Evolutionary conservation across 129 eudicot species (phyloP).

Genomic region (Pseudognaphalium luteoalbum): DNA sequence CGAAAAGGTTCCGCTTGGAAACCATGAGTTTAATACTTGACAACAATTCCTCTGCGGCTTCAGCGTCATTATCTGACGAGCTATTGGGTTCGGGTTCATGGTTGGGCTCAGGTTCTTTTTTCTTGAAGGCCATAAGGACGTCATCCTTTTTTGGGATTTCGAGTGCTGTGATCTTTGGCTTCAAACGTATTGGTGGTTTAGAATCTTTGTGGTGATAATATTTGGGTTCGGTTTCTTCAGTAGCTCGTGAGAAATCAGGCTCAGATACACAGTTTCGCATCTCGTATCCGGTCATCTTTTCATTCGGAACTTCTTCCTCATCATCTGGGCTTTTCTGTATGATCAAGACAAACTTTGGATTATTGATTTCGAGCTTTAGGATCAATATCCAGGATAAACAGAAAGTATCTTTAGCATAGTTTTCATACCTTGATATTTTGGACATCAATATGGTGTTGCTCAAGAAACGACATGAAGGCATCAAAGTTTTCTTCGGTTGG

Average conservation of each 20-base stretch:
- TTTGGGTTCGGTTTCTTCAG: constrained; percentile 30
- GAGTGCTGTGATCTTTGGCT: constrained; percentile 44
- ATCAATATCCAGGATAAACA: neutral
- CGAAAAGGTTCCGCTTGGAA: constrained; percentile 59
- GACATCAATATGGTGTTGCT: constrained; percentile 57
- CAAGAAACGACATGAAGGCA: constrained; percentile 65
- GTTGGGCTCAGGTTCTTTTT: constrained; percentile 28
- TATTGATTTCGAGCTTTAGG: neutral
- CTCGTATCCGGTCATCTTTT: constrained; percentile 23
- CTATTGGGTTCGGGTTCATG: constrained; percentile 16
- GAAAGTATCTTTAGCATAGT: neutral
- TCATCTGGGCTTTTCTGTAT: constrained; percentile 56
- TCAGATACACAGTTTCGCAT: constrained; percentile 47
- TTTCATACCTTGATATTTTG: constrained; percentile 57
- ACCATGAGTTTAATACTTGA: constrained; percentile 46
- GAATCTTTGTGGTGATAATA: constrained; percentile 23
- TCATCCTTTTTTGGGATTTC: constrained; percentile 57
- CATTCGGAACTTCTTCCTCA: constrained; percentile 41
- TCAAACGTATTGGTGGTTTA: constrained; percentile 19
- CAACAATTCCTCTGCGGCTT: constrained; percentile 52
- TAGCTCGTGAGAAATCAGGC: constrained; percentile 36
- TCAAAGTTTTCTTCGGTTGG: constrained; percentile 89
- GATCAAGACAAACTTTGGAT: neutral
- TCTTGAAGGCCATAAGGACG: constrained; percentile 42
- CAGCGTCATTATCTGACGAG: constrained; percentile 49